Evolutionary conservation across 2,329 filamentous ascomycete species (phyloP).

Genomic region (Neophaeococcomyces aloes): DNA sequence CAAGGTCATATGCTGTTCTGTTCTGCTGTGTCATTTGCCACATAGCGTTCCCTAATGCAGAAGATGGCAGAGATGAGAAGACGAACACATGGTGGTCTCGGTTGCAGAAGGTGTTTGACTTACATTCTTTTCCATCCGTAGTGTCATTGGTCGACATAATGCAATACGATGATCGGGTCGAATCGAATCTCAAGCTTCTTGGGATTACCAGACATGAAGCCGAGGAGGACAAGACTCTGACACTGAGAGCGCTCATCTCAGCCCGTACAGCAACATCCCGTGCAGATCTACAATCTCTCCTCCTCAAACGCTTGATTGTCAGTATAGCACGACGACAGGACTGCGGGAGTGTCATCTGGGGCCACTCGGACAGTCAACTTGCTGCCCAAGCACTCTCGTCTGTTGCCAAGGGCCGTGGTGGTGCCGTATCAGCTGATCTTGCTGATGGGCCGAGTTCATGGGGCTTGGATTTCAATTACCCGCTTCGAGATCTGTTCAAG

Average conservation of each 20-base stretch:
- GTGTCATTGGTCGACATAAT: constrained; percentile 57
- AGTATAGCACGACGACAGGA: constrained; percentile 47
- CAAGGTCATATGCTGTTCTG: too few species aligned
- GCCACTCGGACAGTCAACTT: constrained; percentile 75
- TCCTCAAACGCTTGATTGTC: constrained; percentile 63
- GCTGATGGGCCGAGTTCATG: constrained; percentile 59
- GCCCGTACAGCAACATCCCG: constrained; percentile 65
- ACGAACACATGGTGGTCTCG: constrained; percentile 32
- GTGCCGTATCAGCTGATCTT: constrained; percentile 68
- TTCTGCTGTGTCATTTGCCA: constrained; percentile 35
- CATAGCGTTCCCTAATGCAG: constrained; percentile 33
- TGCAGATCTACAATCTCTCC: constrained; percentile 59
- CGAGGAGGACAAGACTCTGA: constrained; percentile 32
- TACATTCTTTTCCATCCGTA: constrained; percentile 49
- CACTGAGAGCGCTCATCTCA: constrained; percentile 47
- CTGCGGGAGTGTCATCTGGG: constrained; percentile 67
- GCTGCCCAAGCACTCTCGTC: constrained; percentile 77
- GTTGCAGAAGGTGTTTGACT: constrained; percentile 52
- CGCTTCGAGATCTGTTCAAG: constrained; percentile 72
- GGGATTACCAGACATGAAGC: constrained; percentile 11
- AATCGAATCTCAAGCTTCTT: constrained; percentile 11
- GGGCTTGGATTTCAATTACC: constrained; percentile 59
- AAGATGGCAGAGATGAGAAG: not conserved
- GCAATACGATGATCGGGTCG: constrained; percentile 25
- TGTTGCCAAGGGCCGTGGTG: constrained; percentile 83